Percentiles rank a stretch among this genome's conserved stretches.
phyloP scores from a whole-genome alignment of 2,329 filamentous ascomycete species.

The Coleophoma cylindrospora region DNA sequence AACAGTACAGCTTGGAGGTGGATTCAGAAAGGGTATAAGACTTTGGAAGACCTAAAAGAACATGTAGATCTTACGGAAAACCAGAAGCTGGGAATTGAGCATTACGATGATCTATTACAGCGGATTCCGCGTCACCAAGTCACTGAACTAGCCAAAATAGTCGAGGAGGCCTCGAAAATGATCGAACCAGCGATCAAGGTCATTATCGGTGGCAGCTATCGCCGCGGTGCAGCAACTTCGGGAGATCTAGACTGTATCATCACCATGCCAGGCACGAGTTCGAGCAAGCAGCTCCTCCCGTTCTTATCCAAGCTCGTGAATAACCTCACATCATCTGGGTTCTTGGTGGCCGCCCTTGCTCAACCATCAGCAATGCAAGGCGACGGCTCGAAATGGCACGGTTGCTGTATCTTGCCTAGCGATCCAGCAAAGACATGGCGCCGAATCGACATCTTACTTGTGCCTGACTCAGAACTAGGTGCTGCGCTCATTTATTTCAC shows the following conservation, averaged over 20 bases:
- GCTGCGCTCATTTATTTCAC: slow-evolving; percentile 93
- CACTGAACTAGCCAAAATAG: slow-evolving; percentile 58
- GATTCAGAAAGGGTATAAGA: slow-evolving; percentile 69
- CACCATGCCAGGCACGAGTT: slow-evolving; percentile 56
- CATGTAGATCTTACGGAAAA: slow-evolving; percentile 61
- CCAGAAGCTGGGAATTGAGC: slow-evolving; percentile 73
- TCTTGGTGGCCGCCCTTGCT: slow-evolving; percentile 68
- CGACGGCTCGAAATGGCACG: slow-evolving; percentile 80
- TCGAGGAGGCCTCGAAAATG: slow-evolving; percentile 50
- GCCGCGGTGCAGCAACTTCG: slow-evolving; percentile 68
- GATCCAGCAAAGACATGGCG: slow-evolving; percentile 57
- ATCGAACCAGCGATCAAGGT: slow-evolving; percentile 63
- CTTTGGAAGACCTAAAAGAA: slow-evolving; percentile 63
- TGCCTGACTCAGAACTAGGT: slow-evolving; percentile 73
- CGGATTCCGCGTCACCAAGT: slow-evolving; percentile 78
- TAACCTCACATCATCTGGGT: slow-evolving; percentile 51
- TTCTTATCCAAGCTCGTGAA: slow-evolving; percentile 61
- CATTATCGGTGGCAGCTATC: slow-evolving; percentile 79
- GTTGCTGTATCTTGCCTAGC: slow-evolving; percentile 67
- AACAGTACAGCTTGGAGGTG: slow-evolving; percentile 65
- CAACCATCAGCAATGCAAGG: slow-evolving; percentile 32
- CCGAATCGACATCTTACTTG: slow-evolving; percentile 78
- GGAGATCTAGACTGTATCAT: slow-evolving; percentile 85
- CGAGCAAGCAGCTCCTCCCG: slow-evolving; percentile 50
- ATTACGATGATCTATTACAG: slow-evolving; percentile 72